phyloP scores from a whole-genome alignment of 306 rosid genomes.

The Vigna unguiculata region DNA sequence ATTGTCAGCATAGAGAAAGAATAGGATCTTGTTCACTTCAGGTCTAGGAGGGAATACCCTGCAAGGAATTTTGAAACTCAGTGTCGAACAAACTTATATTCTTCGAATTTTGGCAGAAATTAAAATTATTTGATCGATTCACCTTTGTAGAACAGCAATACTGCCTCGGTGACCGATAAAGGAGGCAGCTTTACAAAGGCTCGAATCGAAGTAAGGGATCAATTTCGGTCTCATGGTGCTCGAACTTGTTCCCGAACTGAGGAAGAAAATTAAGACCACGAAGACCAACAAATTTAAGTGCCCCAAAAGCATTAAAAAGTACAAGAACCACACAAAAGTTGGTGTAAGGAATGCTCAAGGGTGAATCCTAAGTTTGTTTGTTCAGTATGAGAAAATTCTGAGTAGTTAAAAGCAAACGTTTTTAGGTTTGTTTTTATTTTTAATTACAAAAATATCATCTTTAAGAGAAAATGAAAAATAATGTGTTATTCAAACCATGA shows the following conservation, averaged over 20 bases:
- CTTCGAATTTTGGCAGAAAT: neutral
- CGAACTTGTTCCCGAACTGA: constrained; percentile 69
- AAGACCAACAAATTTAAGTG: constrained; percentile 13
- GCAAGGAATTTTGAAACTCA: constrained; percentile 18
- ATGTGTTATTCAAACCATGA: neutral
- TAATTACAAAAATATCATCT: neutral
- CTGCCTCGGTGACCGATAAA: constrained; percentile 57
- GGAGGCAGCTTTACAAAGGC: constrained; percentile 60
- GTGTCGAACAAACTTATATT: neutral
- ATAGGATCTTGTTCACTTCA: constrained; percentile 54
- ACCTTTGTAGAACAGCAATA: constrained; percentile 59
- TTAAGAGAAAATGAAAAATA: neutral
- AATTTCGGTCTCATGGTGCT: constrained; percentile 66
- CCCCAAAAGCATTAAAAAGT: neutral
- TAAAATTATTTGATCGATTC: neutral
- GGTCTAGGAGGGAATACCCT: constrained; percentile 69
- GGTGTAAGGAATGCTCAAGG: neutral
- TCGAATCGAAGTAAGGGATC: constrained; percentile 73
- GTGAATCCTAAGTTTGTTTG: neutral
- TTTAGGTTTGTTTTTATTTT: neutral
- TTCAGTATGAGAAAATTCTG: neutral
- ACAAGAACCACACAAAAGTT: neutral
- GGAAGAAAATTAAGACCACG: constrained; percentile 1
- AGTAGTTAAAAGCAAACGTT: neutral
- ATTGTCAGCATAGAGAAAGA: constrained; percentile 64